Conservation (phyloP, 2,329 filamentous ascomycete genomes). For the Apiospora malaysiana region DNA sequence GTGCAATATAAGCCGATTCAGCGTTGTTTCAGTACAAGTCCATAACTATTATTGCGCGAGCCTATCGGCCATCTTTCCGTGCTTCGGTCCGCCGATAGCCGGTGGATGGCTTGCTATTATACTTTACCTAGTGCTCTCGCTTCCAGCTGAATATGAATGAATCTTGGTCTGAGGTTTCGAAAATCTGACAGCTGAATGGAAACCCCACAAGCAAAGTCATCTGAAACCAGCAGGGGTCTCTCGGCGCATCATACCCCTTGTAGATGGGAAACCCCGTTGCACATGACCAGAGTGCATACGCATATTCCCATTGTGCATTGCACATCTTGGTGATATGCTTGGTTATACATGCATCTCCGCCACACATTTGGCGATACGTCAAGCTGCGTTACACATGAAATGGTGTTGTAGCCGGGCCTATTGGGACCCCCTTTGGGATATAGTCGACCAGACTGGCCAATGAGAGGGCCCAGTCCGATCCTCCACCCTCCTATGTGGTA, state of each 20-base stretch:
- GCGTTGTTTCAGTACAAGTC: not conserved
- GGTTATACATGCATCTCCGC: not conserved
- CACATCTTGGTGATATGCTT: not conserved
- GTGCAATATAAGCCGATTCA: too few relatives aligned
- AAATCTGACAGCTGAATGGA: constrained; percentile 1
- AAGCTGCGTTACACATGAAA: not conserved
- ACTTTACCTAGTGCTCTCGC: not conserved
- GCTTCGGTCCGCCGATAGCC: not conserved
- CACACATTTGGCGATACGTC: not conserved
- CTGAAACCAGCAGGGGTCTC: constrained; percentile 2
- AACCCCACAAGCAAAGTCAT: not conserved
- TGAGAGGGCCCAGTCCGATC: not conserved
- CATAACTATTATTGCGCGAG: too few relatives aligned
- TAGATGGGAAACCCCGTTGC: not conserved
- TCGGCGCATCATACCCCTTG: not conserved
- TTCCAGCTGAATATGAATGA: not conserved
- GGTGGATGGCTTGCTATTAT: not conserved
- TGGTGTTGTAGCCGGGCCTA: constrained; percentile 7
- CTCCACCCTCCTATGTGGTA: not conserved
- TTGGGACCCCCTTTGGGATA: too few relatives aligned
- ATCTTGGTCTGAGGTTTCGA: not conserved
- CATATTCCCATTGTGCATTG: not conserved
- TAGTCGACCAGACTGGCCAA: not conserved
- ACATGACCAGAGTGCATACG: constrained; percentile 7
- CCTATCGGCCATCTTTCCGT: not conserved